Conservation (phyloP, 2,329 filamentous ascomycete genomes). For the Colletotrichum gigasporum region DNA sequence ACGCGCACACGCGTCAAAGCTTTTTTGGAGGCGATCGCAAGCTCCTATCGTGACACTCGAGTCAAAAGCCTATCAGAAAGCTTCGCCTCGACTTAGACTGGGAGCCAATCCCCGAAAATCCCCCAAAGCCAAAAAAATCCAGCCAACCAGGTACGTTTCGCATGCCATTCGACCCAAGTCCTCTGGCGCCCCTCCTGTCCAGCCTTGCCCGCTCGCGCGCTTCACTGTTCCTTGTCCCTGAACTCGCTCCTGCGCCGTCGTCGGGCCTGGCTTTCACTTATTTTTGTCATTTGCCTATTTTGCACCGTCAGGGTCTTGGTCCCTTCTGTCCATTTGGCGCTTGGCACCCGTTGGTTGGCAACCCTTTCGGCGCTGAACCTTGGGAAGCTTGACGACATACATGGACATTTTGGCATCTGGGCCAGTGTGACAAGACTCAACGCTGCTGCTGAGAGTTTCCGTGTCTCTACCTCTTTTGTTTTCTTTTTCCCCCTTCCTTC, state of each 20-base stretch:
- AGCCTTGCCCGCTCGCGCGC: constrained; percentile 27
- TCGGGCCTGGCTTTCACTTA: not conserved
- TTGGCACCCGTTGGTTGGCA: constrained; percentile 1
- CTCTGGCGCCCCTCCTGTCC: constrained; percentile 29
- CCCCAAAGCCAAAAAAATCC: constrained; percentile 12
- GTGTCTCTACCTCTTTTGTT: not conserved
- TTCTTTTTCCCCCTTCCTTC: not conserved
- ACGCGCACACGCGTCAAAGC: constrained; percentile 25
- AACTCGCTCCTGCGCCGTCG: constrained; percentile 1
- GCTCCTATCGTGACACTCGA: constrained; percentile 31
- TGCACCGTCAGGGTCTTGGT: not conserved
- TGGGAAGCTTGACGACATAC: constrained; percentile 3
- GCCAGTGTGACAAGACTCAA: too few relatives aligned
- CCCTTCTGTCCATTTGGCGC: not conserved
- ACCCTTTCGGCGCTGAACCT: not conserved
- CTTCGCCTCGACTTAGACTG: constrained; percentile 28
- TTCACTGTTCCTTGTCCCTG: constrained; percentile 21
- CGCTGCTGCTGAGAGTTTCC: too few relatives aligned
- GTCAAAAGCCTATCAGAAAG: constrained; percentile 32
- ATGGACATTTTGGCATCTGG: too few relatives aligned
- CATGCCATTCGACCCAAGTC: constrained; percentile 21
- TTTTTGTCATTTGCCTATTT: constrained; percentile 8
- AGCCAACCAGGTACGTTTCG: constrained; percentile 32
- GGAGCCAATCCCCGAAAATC: constrained; percentile 8
- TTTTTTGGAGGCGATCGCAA: constrained; percentile 28